phyloP scores from a whole-genome alignment of 1,139 yeast species.

The Debaryomyces psychrophilus region DNA sequence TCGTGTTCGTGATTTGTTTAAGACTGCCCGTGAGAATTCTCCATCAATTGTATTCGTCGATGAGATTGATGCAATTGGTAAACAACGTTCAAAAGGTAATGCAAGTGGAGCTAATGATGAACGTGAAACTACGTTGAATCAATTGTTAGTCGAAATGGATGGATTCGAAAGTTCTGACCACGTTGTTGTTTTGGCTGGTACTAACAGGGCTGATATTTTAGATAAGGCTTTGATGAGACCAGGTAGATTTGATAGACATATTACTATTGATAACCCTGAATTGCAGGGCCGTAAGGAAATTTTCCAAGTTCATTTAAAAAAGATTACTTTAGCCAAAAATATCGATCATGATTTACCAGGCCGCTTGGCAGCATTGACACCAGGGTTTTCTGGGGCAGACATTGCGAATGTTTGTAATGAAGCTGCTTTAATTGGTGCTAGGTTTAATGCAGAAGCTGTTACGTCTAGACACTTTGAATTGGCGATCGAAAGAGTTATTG shows the following conservation, averaged over 20 bases:
- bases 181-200: slow-evolving; percentile 96
- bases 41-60: slow-evolving; percentile 94
- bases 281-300: slow-evolving; percentile 92
- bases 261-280: slow-evolving; percentile 89
- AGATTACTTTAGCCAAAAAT: slow-evolving; percentile 55
- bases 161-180: slow-evolving; percentile 91
- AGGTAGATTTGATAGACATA: slow-evolving; percentile 95
- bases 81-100: slow-evolving; percentile 82
- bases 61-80: slow-evolving; percentile 98
- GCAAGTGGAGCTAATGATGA: slow-evolving; percentile 93
- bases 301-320: slow-evolving; percentile 78
- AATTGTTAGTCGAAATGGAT: slow-evolving; percentile 95
- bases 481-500: slow-evolving; percentile 96
- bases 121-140: slow-evolving; percentile 94
- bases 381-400: slow-evolving; percentile 98
- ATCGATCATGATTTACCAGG: slow-evolving; percentile 63
- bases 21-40: slow-evolving; percentile 89
- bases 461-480: slow-evolving; percentile 82
- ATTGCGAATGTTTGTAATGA: slow-evolving; percentile 97
- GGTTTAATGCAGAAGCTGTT: slow-evolving; percentile 71
- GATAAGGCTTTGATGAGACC: slow-evolving; percentile 95
- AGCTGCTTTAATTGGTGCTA: slow-evolving; percentile 95
- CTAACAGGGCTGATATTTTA: slow-evolving; percentile 90
- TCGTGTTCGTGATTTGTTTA: slow-evolving; percentile 91
- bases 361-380: slow-evolving; percentile 90